Evolutionary conservation across 352 stramenopile species (phyloP), one percentile per base, ranked within the genome.

Genomic region (Pythium aphanidermatum): DNA sequence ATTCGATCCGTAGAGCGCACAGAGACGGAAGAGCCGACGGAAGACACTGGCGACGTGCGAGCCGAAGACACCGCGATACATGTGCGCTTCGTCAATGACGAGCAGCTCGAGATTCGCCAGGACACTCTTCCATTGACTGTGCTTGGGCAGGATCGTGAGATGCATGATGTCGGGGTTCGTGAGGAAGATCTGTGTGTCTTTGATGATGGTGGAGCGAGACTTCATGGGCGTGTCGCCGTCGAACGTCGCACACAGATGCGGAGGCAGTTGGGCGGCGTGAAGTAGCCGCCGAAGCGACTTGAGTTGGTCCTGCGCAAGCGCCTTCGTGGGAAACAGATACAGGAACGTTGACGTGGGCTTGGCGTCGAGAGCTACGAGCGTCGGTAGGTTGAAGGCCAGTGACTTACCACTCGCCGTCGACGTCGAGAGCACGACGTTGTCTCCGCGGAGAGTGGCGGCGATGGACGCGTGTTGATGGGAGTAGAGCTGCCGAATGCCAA

Each of bases 111-210:
- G 55, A 39, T 89, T 79, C n/a, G 57, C 59, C 13, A 99, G 66
- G 31, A 98, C 70, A 5, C 62, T 58, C 42, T 74, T 68, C 80
- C 96, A 99, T 25, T 85, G 60, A 13, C 70, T 71, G 65, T 98
- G 92, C n/a, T 95, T 74, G 2, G 95, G 91, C 12, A 99, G 60
- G 21, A 99, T 95, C n/a, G 87, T 88, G 12, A 96, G 76, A 63
- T 99, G 96, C 13, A 99, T 73, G 57, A 98, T 99, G 61, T 99
- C 96, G 23, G 96, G 96, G 67, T 99, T 99, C 4, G 95, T 99
- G n/a, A 99, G 67, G 41, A 99, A 95, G 30, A 99, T 83, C 34
- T 97, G 87, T 9, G 83, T 83, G 17, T 95, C 69, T 10, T 68
- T 65, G 19, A 89, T 84, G 21, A 98, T 75, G 33, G 74, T 71